A percentile compares a stretch with the other conserved stretches of the same genome.
phyloP scores from a whole-genome alignment of 768 basidiomycete genomes.

The Gloeophyllum trabeum region DNA sequence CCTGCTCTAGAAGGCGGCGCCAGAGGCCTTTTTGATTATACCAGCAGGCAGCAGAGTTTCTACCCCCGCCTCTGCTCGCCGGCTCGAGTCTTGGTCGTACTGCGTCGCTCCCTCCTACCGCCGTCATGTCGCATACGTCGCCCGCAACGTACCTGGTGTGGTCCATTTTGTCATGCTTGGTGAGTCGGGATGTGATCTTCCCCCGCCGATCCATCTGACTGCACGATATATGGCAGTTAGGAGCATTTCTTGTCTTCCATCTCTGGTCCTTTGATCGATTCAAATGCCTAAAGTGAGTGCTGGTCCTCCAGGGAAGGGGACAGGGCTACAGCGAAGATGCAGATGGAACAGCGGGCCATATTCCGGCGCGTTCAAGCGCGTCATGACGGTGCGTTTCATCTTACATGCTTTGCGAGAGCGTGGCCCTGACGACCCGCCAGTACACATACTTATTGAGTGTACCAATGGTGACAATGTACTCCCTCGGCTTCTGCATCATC shows the following conservation, averaged over 20 bases:
- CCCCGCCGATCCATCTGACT: background rate
- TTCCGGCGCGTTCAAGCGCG: conserved; percentile 70
- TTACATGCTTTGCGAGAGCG: background rate
- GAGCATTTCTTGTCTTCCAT: conserved; percentile 55
- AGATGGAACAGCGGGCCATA: conserved; percentile 63
- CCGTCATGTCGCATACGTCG: conserved; percentile 49
- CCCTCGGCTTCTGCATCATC: conserved; percentile 56
- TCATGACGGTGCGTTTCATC: conserved; percentile 62
- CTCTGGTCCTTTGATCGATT: conserved; percentile 77
- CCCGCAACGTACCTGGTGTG: conserved; percentile 55
- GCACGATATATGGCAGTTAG: too few relatives aligned
- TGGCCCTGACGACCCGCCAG: conserved; percentile 20
- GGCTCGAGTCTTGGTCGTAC: too few relatives aligned
- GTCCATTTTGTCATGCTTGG: conserved; percentile 41
- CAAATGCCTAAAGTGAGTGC: conserved; percentile 57
- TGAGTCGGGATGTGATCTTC: conserved; percentile 19
- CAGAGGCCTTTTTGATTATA: too few relatives aligned
- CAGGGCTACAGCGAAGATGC: background rate
- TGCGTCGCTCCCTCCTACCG: conserved; percentile 1
- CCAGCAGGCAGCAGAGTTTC: too few relatives aligned
- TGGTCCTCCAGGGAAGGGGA: background rate
- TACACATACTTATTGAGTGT: conserved; percentile 61
- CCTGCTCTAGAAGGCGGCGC: too few relatives aligned
- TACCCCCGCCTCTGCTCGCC: too few relatives aligned
- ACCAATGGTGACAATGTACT: conserved; percentile 46